These are phyloP conservation scores for Apiotrichum laibachii DNA, from an alignment of 1,284 basidiomycete genomes.

Conservation along the genomic window DNA sequence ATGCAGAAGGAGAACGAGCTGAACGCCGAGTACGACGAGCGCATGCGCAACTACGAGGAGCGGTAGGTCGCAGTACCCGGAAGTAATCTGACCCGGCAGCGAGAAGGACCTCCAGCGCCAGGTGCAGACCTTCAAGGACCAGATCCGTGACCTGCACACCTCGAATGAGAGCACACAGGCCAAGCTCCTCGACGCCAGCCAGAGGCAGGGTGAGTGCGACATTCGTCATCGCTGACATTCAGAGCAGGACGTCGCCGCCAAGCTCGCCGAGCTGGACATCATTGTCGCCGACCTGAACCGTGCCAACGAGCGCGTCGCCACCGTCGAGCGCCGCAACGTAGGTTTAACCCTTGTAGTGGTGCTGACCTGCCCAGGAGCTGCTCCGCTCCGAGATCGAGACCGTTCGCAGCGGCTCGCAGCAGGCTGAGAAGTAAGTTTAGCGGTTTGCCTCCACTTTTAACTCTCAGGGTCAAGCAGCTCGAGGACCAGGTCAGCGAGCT, in stretches of 20 bases:
- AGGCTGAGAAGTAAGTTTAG: slow-evolving; percentile 64
- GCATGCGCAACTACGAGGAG: slow-evolving; percentile 89
- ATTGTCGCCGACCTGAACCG: slow-evolving; percentile 87
- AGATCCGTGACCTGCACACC: slow-evolving; percentile 81
- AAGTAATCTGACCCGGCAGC: slow-evolving; percentile 51
- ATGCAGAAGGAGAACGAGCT: slow-evolving; percentile 89
- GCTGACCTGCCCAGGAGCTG: slow-evolving; percentile 64
- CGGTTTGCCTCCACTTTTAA: background rate
- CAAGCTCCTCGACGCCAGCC: slow-evolving; percentile 80
- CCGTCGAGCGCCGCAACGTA: slow-evolving; percentile 88
- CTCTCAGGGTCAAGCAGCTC: slow-evolving; percentile 63
- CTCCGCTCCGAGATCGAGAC: slow-evolving; percentile 89
- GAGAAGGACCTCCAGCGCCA: slow-evolving; percentile 89
- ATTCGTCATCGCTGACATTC: slow-evolving; percentile 17
- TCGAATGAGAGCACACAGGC: slow-evolving; percentile 91
- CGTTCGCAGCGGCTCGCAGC: slow-evolving; percentile 73
- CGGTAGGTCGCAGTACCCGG: slow-evolving; percentile 57
- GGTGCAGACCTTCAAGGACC: slow-evolving; percentile 75
- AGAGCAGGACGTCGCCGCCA: slow-evolving; percentile 87
- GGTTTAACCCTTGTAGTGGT: slow-evolving; percentile 25
- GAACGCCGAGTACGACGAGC: slow-evolving; percentile 93
- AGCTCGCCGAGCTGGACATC: slow-evolving; percentile 87
- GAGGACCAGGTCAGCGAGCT: slow-evolving; percentile 69
- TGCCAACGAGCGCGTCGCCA: slow-evolving; percentile 85
- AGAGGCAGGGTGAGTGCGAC: slow-evolving; percentile 68